A percentile compares a stretch with the other conserved stretches of the same genome.
Conservation (phyloP, 2,329 filamentous ascomycete species). For the Nigrograna mackinnonii region DNA sequence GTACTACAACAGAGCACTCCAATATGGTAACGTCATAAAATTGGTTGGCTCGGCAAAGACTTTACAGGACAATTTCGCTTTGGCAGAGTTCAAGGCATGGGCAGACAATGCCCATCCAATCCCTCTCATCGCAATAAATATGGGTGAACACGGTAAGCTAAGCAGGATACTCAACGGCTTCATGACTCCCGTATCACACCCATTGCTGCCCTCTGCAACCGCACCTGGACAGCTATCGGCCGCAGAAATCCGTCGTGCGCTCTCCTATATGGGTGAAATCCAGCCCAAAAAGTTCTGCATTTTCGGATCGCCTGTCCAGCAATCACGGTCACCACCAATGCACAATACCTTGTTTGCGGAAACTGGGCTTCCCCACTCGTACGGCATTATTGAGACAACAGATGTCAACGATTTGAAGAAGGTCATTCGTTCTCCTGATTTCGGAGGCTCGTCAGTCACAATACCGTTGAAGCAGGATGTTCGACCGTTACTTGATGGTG, state of each 20-base stretch:
- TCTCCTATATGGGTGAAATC: slow-evolving; percentile 80
- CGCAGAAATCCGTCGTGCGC: slow-evolving; percentile 78
- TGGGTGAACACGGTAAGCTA: slow-evolving; percentile 85
- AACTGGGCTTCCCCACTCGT: slow-evolving; percentile 83
- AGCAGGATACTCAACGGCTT: slow-evolving; percentile 90
- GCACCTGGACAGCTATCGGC: slow-evolving; percentile 93
- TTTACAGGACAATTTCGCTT: slow-evolving; percentile 83
- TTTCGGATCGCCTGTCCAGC: slow-evolving; percentile 82
- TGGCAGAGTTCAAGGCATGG: slow-evolving; percentile 78
- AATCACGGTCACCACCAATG: slow-evolving; percentile 82
- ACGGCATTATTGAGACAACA: slow-evolving; percentile 75
- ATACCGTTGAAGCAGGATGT: slow-evolving; percentile 94
- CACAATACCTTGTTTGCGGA: slow-evolving; percentile 83
- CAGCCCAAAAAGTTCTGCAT: slow-evolving; percentile 78
- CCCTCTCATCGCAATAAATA: slow-evolving; percentile 95
- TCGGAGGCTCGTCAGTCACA: slow-evolving; percentile 93
- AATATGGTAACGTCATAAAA: slow-evolving; percentile 93
- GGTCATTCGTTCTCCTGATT: slow-evolving; percentile 71
- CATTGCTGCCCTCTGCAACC: slow-evolving; percentile 85
- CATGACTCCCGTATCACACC: slow-evolving; percentile 93
- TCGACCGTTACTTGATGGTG: slow-evolving; percentile 76
- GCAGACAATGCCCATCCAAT: slow-evolving; percentile 73
- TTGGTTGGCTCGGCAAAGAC: slow-evolving; percentile 79
- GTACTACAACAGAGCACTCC: slow-evolving; percentile 85
- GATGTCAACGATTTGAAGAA: slow-evolving; percentile 60